Evolutionary conservation across 768 basidiomycete genomes (phyloP).

Genomic region (Tulasnella sp.): DNA sequence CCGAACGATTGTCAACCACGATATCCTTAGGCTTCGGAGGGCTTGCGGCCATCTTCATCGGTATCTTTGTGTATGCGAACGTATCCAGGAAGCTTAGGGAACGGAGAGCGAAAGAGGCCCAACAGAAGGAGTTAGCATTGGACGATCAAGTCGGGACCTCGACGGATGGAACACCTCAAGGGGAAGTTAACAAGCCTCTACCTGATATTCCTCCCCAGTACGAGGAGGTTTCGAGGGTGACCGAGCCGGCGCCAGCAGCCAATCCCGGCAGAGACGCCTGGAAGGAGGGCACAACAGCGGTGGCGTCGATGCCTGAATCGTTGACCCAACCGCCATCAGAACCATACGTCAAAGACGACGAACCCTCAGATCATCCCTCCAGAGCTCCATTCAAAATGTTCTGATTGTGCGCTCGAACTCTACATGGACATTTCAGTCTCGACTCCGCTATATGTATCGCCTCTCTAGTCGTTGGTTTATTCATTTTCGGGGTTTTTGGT

Average conservation of each 20-base stretch:
- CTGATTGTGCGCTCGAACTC: background rate
- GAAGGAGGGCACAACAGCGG: background rate
- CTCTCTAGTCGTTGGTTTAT: background rate
- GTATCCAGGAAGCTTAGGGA: background rate
- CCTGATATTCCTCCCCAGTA: background rate
- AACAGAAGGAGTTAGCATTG: background rate
- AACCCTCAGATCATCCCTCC: background rate
- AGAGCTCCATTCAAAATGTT: background rate
- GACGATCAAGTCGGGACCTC: background rate
- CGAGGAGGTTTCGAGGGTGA: background rate
- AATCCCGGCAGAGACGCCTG: background rate
- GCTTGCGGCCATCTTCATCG: background rate
- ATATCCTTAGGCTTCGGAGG: background rate
- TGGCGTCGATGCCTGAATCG: background rate
- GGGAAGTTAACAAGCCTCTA: background rate
- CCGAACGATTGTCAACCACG: no score
- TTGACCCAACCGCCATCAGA: background rate
- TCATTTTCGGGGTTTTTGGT: background rate
- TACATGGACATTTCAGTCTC: background rate
- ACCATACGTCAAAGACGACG: background rate
- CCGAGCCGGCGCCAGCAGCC: background rate
- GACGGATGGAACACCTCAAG: background rate
- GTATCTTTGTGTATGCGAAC: background rate
- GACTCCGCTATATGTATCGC: background rate
- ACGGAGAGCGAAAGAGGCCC: background rate